Evolutionary conservation across 208 protist species (phyloP).

Genomic region (Wallacemonas rigidus): DNA sequence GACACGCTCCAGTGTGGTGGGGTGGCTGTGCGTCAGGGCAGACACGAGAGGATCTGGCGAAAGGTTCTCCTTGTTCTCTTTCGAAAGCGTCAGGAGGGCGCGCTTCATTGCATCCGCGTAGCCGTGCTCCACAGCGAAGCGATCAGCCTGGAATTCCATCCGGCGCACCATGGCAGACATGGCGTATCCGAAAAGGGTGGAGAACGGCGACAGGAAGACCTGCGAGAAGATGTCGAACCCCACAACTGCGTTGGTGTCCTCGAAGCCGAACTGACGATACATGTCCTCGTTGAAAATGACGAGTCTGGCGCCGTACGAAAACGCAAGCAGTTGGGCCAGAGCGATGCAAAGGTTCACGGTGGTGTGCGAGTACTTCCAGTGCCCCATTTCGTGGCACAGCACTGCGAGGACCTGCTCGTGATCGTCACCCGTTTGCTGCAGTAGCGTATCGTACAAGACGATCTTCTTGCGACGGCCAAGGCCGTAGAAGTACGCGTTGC

Average conservation of each 20-base stretch:
- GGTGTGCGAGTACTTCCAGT: conserved; percentile 83
- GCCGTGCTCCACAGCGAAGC: conserved; percentile 51
- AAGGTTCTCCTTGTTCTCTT: conserved; percentile 66
- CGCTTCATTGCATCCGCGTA: conserved; percentile 43
- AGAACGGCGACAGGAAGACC: conserved; percentile 48
- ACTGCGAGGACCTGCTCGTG: conserved; percentile 74
- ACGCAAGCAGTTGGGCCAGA: conserved; percentile 45
- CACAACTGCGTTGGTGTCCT: conserved; percentile 50
- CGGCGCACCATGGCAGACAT: conserved; percentile 37
- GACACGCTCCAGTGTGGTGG: conserved; percentile 72
- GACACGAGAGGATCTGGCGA: conserved; percentile 73
- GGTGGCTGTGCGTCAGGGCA: conserved; percentile 75
- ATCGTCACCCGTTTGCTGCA: conserved; percentile 62
- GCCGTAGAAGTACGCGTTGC: conserved; percentile 91
- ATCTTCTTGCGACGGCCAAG: conserved; percentile 86
- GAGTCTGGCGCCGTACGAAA: conserved; percentile 59
- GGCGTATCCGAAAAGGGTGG: conserved; percentile 37
- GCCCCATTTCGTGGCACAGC: conserved; percentile 89
- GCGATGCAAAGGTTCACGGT: conserved; percentile 31
- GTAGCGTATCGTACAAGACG: conserved; percentile 90
- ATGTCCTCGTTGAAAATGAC: conserved; percentile 65
- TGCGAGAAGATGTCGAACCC: conserved; percentile 61
- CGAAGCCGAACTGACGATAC: conserved; percentile 76
- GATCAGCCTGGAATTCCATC: conserved; percentile 80
- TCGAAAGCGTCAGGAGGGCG: conserved; percentile 52